phyloP scores from a whole-genome alignment of 768 basidiomycete species.

The Mrakia gelida region DNA sequence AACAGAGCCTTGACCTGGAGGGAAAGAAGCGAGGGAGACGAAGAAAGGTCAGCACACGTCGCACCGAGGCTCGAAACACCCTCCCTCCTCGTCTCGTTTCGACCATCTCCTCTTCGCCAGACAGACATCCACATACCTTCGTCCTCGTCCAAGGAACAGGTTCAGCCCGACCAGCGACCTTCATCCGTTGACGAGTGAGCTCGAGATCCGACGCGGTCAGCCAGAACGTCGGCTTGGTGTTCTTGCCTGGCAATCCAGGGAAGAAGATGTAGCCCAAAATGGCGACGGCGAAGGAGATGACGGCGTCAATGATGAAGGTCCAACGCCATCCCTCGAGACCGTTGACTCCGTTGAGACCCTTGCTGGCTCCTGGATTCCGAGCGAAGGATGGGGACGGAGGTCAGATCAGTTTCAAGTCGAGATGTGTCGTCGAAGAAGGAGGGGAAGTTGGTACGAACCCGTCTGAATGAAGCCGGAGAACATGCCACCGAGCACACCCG shows the following conservation, averaged over 20 bases:
- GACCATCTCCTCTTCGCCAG: too few relatives aligned
- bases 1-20: not conserved
- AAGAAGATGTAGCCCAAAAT: slow-evolving; percentile 12
- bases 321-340: slow-evolving; percentile 30
- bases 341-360: slow-evolving; percentile 37
- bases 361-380: slow-evolving; percentile 29
- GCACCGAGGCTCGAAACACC: not conserved
- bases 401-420: too few relatives aligned
- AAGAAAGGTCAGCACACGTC: not conserved
- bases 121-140: not conserved
- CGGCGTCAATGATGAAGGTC: slow-evolving; percentile 23
- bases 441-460: slow-evolving; percentile 47
- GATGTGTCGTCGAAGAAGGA: too few relatives aligned
- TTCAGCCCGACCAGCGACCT: not conserved
- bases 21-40: not conserved
- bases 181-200: slow-evolving; percentile 4
- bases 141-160: slow-evolving; percentile 7
- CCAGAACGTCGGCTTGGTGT: slow-evolving; percentile 16
- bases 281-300: slow-evolving; percentile 5
- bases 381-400: too few relatives aligned
- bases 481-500: slow-evolving; percentile 60
- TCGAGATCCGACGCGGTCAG: slow-evolving; percentile 12
- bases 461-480: slow-evolving; percentile 53
- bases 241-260: slow-evolving; percentile 12
- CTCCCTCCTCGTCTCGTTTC: too few relatives aligned